phyloP scores from a whole-genome alignment of 106 monocot genomes.

The Ottelia alismoides region DNA sequence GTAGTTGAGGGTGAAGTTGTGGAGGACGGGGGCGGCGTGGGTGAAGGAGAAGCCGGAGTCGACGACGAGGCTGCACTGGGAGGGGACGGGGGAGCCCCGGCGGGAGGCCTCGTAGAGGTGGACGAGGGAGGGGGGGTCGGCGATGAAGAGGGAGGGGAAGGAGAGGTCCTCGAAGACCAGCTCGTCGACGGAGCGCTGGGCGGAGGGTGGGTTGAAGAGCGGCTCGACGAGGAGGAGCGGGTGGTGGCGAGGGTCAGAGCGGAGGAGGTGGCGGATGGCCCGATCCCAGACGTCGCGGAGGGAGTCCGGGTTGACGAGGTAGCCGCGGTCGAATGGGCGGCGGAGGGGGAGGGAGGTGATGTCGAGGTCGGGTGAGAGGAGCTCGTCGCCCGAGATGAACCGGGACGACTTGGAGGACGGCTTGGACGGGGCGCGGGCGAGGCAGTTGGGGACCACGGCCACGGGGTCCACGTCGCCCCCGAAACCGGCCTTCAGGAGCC shows the following conservation, averaged over 20 bases:
- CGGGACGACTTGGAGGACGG: slow-evolving; percentile 25
- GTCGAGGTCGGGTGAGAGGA: slow-evolving; percentile 53
- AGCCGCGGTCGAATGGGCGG: slow-evolving; percentile 92
- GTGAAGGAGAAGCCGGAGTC: slow-evolving; percentile 93
- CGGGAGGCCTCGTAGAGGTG: slow-evolving; percentile 76
- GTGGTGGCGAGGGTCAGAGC: slow-evolving; percentile 29
- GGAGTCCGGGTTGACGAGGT: slow-evolving; percentile 71
- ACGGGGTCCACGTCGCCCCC: slow-evolving; percentile 71
- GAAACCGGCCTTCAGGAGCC: slow-evolving; percentile 86
- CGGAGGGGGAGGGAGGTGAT: slow-evolving; percentile 56
- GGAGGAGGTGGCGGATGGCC: slow-evolving; percentile 38
- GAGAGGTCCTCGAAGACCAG: slow-evolving; percentile 88
- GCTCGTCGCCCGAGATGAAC: slow-evolving; percentile 67
- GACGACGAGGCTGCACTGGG: slow-evolving; percentile 75
- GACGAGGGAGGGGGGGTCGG: slow-evolving; percentile 77
- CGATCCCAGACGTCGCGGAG: slow-evolving; percentile 81
- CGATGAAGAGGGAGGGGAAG: slow-evolving; percentile 55
- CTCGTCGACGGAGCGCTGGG: slow-evolving; percentile 77
- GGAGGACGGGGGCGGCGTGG: slow-evolving; percentile 81
- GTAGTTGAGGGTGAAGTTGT: slow-evolving; percentile 84
- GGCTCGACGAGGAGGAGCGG: slow-evolving; percentile 93
- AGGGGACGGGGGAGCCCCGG: slow-evolving; percentile 5
- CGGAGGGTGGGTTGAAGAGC: slow-evolving; percentile 59
- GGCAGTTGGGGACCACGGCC: slow-evolving; percentile 77
- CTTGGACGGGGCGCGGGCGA: slow-evolving; percentile 33